These are phyloP conservation scores for Liquidambar formosana DNA, from an alignment of 164 flowering plant species.

Conservation along the genomic window DNA sequence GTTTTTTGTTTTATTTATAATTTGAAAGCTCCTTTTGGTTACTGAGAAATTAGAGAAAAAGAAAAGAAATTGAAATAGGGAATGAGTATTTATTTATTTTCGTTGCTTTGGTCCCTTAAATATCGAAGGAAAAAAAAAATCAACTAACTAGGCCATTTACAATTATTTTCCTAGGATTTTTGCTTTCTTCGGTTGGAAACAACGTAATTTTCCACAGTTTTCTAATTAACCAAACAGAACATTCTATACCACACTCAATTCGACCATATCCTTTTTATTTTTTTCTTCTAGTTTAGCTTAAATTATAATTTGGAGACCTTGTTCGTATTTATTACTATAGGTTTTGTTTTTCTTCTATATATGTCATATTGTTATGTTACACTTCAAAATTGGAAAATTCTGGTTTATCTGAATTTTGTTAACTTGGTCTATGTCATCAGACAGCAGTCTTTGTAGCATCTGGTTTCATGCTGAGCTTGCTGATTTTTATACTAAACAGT, in stretches of 20 bases:
- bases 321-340: no score
- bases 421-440: not conserved
- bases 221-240: not conserved
- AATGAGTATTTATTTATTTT: no score
- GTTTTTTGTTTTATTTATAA: no score
- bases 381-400: not conserved
- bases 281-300: not conserved
- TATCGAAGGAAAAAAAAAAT: not conserved
- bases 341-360: no score
- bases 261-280: not conserved
- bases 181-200: not conserved
- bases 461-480: not conserved
- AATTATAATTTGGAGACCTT: not conserved
- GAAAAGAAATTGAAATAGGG: not conserved
- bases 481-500: not conserved
- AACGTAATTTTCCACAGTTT: no score
- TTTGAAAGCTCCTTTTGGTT: not conserved
- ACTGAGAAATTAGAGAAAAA: conserved; percentile 1
- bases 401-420: not conserved
- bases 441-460: no score
- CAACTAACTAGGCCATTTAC: no score
- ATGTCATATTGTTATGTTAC: not conserved
- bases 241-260: not conserved
- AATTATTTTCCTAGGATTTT: not conserved
- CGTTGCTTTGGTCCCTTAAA: not conserved